Percentiles rank a stretch among this genome's conserved stretches.
Conservation (phyloP, 805 yeast genomes). For the Sungouiozyma ichnusensis region DNA sequence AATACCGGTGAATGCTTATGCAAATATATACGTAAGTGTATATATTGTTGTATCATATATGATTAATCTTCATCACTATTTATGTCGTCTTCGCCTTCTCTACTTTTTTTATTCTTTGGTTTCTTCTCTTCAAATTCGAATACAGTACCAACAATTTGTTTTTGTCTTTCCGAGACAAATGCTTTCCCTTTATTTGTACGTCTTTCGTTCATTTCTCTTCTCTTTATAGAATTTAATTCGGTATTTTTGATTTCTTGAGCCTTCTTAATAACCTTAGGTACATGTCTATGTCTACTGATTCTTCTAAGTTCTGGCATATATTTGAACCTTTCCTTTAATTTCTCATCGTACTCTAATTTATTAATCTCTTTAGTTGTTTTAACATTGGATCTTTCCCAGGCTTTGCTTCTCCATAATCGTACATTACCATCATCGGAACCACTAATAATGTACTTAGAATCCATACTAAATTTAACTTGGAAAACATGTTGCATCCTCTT, state of each 20-base stretch:
- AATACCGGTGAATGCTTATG: not conserved
- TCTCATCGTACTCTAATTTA: conserved; percentile 82
- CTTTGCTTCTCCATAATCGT: conserved; percentile 83
- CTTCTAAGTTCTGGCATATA: conserved; percentile 94
- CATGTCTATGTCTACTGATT: conserved; percentile 84
- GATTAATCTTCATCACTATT: conserved; percentile 2
- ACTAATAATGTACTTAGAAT: conserved; percentile 71
- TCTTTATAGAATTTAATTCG: conserved; percentile 64
- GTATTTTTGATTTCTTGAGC: conserved; percentile 76
- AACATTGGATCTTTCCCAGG: conserved; percentile 74
- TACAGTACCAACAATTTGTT: conserved; percentile 78
- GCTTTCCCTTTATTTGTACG: conserved; percentile 59
- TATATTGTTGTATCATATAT: not conserved
- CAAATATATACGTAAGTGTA: not conserved
- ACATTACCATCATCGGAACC: conserved; percentile 97
- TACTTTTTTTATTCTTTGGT: conserved; percentile 8
- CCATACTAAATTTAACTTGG: conserved; percentile 76
- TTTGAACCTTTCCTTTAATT: conserved; percentile 83
- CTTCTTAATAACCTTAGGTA: conserved; percentile 78
- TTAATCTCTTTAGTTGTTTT: conserved; percentile 71
- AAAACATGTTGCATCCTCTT: conserved; percentile 96
- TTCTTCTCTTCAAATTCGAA: conserved; percentile 38
- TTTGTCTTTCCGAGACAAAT: conserved; percentile 63
- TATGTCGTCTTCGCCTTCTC: conserved; percentile 6
- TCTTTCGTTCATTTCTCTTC: conserved; percentile 75